Base-by-base conservation (phyloP, 208 protist species). In the Borovskyia barvae region DNA sequence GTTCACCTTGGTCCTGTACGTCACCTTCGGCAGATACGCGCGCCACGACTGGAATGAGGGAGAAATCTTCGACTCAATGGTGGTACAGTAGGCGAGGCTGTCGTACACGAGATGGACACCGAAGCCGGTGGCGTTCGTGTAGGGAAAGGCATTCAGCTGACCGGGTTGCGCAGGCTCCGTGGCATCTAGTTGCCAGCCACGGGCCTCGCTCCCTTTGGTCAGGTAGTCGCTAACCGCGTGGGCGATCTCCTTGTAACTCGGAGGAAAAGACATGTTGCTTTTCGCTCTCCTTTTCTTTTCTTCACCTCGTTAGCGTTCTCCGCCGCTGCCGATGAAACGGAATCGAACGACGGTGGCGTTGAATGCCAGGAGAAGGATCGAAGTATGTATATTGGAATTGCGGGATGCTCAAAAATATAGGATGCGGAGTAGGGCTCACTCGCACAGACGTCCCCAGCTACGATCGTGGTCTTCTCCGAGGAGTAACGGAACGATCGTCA, bases 171-270 rank as follows among this genome's bases (percentile, higher is more conserved):
- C 57, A 4, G 70, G 37, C 53, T 88, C 71, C 1, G 40, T 57
- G 3, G 80, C 58, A 41, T 85, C 72, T 29, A 93, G 36, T 17
- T 45, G 42, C 66, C 75, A 89, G 0, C 80, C 80, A 20, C 26
- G 15, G 9, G 76, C 63, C 2, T 60, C 26, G 17, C 42, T 66
- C 29, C 72, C 69, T 47, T 75, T 72, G 0, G 62, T 86, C 28
- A 85, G 32, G 56, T 76, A 84, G 36, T 77, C 57, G 50, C 73
- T 75, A 2, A 93, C 86, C 5, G 62, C 73, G 39, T 70, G 56
- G 24, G 45, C 19, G 0, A 93, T 36, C 19, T 84, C 66, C 25
- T 49, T 60, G 61, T 76, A 93, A 20, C 32, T 46, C 37, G 61
- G 59, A 0, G 73, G 57, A 20, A 67, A 54, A 19, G 51, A 40